phyloP scores from a whole-genome alignment of 2,329 filamentous ascomycete species.

The Aureobasidium namibiae region DNA sequence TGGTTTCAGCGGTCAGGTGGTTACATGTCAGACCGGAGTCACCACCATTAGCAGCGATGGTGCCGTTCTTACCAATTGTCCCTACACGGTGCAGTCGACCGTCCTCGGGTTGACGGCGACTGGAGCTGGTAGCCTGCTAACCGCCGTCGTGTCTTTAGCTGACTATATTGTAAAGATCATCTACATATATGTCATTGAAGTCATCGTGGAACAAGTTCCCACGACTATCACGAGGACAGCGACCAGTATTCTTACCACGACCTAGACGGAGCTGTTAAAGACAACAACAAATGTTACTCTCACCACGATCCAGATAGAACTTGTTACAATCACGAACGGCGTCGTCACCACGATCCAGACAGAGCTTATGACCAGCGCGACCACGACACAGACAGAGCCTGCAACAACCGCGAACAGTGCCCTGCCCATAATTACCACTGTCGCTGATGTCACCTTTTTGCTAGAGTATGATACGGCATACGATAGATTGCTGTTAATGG shows the following conservation, averaged over 20 bases:
- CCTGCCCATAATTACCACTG: not conserved
- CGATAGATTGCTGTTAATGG: not conserved
- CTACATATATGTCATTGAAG: not conserved
- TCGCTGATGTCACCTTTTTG: not conserved
- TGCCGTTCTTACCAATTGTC: not conserved
- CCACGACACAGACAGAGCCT: not conserved
- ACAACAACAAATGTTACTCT: no score
- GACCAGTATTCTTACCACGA: not conserved
- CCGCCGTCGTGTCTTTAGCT: not conserved
- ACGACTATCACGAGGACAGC: not conserved
- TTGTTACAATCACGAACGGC: no score
- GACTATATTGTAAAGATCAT: conserved; percentile 1
- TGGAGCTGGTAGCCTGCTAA: not conserved
- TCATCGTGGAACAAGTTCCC: not conserved
- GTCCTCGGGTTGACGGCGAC: not conserved
- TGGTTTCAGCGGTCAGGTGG: not conserved
- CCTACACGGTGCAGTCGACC: not conserved
- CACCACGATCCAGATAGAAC: no score
- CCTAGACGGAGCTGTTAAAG: not conserved
- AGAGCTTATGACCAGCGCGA: not conserved
- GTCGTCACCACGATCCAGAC: not conserved
- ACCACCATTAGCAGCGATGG: not conserved
- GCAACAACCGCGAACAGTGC: not conserved
- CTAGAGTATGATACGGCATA: not conserved
- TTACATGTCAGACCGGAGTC: not conserved